Evolutionary conservation across 805 yeast species (phyloP), one percentile per base, ranked within the genome.

Genomic region (Tetrapisispora fleetii): DNA sequence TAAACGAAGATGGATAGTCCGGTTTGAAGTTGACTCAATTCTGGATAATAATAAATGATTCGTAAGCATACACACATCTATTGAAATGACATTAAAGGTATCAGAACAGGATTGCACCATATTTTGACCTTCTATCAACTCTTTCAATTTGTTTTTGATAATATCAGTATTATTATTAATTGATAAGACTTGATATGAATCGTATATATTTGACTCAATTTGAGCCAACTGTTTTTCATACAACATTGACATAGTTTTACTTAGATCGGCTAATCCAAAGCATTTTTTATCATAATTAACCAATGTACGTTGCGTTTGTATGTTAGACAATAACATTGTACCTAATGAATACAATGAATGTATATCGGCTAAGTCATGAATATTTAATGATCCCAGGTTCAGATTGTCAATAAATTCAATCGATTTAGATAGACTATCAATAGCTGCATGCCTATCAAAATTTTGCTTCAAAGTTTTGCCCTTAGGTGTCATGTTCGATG

Each of bases 1-100:
- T 24, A 89, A 59, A 45, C 82, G 72, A 16, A 84, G 46, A 44
- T 75, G 66, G 16, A 75, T 68, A 4, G 82, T 83, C 1, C 54
- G 55, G 0, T 57, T 45, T 47, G 56, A 47, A 50, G 56, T 50
- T 2, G 66, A 55, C 27, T 66, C 71, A 37, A 69, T 61, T 51
- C 76, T 73, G 4, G 83, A 65, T 3, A 88, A 49, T 0, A 82
- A 52, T 27, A 89, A 65, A 57, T 79, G 81, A 0, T 81, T 84
- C 9, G 81, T 74, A 9, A 70, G 56, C 0, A 76, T 66, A 52
- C 87, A 80, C 9, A 78, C 58, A 55, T 83, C 90, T 22, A 89
- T 63, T 0, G 83, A 70, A 0, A 86, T 65, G 0, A 82, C 55
- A 48, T 60, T 57, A 28, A 60, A 61, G 19, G 16, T 4, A 7